Base-by-base conservation (phyloP, 1,139 yeast species). In the Suhomyces chickasaworum region DNA sequence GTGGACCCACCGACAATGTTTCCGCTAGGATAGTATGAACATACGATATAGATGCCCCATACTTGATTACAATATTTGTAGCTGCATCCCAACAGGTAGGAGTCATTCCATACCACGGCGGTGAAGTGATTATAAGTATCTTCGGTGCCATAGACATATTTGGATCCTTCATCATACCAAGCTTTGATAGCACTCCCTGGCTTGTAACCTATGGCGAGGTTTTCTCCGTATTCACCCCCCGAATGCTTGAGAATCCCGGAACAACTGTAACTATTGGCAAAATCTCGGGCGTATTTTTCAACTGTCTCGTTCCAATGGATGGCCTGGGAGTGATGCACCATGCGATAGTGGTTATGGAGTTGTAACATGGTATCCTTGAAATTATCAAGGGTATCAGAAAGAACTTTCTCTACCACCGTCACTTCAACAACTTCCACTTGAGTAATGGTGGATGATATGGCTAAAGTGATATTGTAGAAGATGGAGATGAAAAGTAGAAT, bases 21-120 rank as follows among this genome's bases (percentile, higher is more conserved):
- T 43, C 91, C 91, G 25, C 80, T 75, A n/a, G 81, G 76, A 53
- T 70, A 64, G 63, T 84, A 84, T 41, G 80, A 75, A 65, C 89
- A 84, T 30, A 83, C 75, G 45, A 83, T 69, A 64, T 82, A 84
- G 44, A 68, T 66, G 21, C 81, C 81, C 75, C 80, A 78, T 45
- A 66, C 68, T 22, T 66, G 57, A 49, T 73, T 75, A 20, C 54
- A 51, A 15, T 37, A 31, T 13, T 52, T 46, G 49, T 34, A 54
- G 21, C 58, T 55, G 40, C 64, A 60, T 3, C 63, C 64, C 13
- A 60, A 20, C 16, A 54, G 42, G 8, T 47, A 34, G 25, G 61
- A 43, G 20, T 50, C 41, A 37, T 53, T 54, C 64, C 63, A 60
- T n/a, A 60, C 42, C 44, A 60, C 25, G 21, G 59, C 61, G 6